Conservation (phyloP, 2,329 filamentous ascomycete species). For the Diaporthe batatas region DNA sequence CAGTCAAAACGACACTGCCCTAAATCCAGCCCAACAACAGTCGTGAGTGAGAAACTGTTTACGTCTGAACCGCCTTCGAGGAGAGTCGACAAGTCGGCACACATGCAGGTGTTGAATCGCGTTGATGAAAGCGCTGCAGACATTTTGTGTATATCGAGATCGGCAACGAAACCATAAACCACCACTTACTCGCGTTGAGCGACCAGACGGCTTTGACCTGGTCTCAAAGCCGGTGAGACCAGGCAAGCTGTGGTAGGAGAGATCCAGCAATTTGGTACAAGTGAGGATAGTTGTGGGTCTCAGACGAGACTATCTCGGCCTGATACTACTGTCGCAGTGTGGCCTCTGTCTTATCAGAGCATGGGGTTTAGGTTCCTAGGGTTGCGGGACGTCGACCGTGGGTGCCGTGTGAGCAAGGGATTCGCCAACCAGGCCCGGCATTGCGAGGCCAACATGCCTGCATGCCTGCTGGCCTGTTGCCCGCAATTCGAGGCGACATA, state of each 20-base stretch:
- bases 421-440: background rate
- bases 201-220: too few species aligned
- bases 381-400: background rate
- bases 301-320: background rate
- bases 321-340: conserved; percentile 5
- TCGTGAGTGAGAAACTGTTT: background rate
- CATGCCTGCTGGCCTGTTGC: background rate
- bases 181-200: background rate
- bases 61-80: too few species aligned
- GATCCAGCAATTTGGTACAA: background rate
- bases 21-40: too few species aligned
- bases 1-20: background rate
- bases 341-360: background rate
- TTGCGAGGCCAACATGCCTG: background rate
- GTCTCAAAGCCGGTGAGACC: too few species aligned
- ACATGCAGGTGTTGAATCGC: background rate
- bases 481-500: background rate
- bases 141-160: too few species aligned
- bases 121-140: too few species aligned
- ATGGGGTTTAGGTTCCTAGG: background rate
- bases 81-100: background rate
- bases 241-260: background rate
- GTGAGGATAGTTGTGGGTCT: background rate
- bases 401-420: background rate
- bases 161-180: too few species aligned